A percentile compares a stretch with the other conserved stretches of the same genome.
Conservation (phyloP, 108 stramenopile genomes). For the Stephanodiscus triporus region DNA sequence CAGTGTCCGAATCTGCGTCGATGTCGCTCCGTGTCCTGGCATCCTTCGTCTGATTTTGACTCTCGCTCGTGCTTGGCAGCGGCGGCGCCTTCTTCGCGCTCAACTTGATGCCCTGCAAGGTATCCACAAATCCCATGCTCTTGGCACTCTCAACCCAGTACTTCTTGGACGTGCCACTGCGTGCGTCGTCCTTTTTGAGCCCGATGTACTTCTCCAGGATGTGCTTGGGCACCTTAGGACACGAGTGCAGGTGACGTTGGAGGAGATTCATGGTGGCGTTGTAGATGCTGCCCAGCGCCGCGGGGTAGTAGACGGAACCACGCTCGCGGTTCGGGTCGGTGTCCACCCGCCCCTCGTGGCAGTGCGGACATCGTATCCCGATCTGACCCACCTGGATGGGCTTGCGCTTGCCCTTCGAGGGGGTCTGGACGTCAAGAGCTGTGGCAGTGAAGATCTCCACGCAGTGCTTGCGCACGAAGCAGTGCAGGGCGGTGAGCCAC, state of each 20-base stretch:
- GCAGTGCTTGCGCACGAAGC: slow-evolving; percentile 78
- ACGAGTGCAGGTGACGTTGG: slow-evolving; percentile 73
- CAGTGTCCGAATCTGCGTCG: slow-evolving; percentile 11
- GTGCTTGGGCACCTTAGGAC: slow-evolving; percentile 57
- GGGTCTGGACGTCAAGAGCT: slow-evolving; percentile 61
- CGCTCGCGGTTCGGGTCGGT: slow-evolving; percentile 52
- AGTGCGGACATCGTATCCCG: slow-evolving; percentile 87
- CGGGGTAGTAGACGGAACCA: slow-evolving; percentile 79
- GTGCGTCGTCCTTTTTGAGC: slow-evolving; percentile 78
- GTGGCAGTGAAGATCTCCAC: slow-evolving; percentile 82
- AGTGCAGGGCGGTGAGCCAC: slow-evolving; percentile 85
- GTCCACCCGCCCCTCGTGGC: slow-evolving; percentile 41
- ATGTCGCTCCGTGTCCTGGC: slow-evolving; percentile 27
- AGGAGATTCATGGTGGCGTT: slow-evolving; percentile 56
- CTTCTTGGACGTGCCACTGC: slow-evolving; percentile 78
- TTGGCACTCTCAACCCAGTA: slow-evolving; percentile 83
- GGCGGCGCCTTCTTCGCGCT: slow-evolving; percentile 11
- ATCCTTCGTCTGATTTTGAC: slow-evolving; percentile 19
- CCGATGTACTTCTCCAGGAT: slow-evolving; percentile 68
- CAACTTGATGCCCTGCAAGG: slow-evolving; percentile 69
- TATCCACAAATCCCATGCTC: slow-evolving; percentile 78
- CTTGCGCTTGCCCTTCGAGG: slow-evolving; percentile 81
- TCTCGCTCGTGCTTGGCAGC: slow-evolving; percentile 12
- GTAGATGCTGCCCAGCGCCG: slow-evolving; percentile 35
- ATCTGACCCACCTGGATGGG: slow-evolving; percentile 79